Evolutionary conservation across 2,329 filamentous ascomycete genomes (phyloP), one percentile per base, ranked within the genome.

Genomic region (Didymella glomerata): DNA sequence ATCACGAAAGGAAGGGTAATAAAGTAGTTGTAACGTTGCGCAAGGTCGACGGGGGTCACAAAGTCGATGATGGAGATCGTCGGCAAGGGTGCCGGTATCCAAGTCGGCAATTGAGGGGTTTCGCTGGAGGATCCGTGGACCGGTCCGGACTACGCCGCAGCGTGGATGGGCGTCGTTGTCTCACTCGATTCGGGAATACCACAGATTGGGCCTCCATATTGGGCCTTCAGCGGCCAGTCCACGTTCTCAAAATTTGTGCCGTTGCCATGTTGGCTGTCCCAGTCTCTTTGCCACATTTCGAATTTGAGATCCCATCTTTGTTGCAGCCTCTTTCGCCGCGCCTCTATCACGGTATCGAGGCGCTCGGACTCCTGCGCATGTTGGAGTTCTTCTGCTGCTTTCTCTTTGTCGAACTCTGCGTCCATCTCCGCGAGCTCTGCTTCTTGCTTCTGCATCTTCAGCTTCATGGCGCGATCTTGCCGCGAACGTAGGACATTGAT

Each of bases 401-500:
- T 75, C 54, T 77, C 75, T 38, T 69, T 68, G 22, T 76, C 68
- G 42, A 77, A 72, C 9, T 72, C 65, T 2, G 64, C 63, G 13
- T 74, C 70, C 41, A 81, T 50, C 20, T 77, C 72, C 28, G 70
- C 66, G 2, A 79, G 52, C 52, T 81, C 79, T n/a, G 69, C 64
- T 22, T 79, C 72, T 55, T 82, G 79, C 48, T 77, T 73, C 48
- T 76, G 69, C 6, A 71, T 50, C 20, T 76, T 75, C 8, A 68
- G 59, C 47, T 75, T 74, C 44, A 76, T 68, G 8, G 79, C 72
- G 30, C 78, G 68, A 41, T 76, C 75, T 66, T 83, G 81, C 57
- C 78, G 76, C 22, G 79, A 80, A 11, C 81, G 71, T 8, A 82
- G 63, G 7, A 83, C 80, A 46, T 81, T 81, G 64, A 82, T 81